Base-by-base conservation (phyloP, 164 flowering plant species). In the Nelumbo lutea region DNA sequence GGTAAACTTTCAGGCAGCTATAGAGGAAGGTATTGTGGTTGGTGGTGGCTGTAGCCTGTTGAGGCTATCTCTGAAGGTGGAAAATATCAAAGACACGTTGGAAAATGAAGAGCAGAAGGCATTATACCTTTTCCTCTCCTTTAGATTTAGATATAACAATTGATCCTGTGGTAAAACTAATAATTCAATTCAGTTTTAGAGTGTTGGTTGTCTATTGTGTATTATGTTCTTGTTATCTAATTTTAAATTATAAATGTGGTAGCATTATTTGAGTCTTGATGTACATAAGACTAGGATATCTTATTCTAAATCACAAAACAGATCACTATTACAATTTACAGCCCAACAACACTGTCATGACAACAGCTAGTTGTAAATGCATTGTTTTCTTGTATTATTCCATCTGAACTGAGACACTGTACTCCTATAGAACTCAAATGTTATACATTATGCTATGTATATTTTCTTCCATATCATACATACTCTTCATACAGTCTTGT, bases 21-120 rank as follows among this genome's bases (percentile, higher is more conserved):
- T 93, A 68, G 98, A 93, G 68, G 97, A 93, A 85, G 98, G 98
- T 61, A 76, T 91, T 68, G 98, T 93, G 61, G 91, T 90, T 71
- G 98, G 98, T 52, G 98, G 98, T 62, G 98, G 96, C 50, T 93
- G 97, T 76, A 69, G 85, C 76, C 85, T 91, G 38, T 76, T 91
- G 68, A 81, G 98, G 78, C 78, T 93, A 42, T 87, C 96, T 1
- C 56, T 67, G 58, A 91, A 84, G 83, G 81, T 91, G 64, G 96
- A 89, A 62, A 62, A 47, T 3, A 82, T 93, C 69, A 91, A 86
- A 79, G 77, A 86, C 47, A 8, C 46, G 40, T 63, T 93, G 72
- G 94, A 87, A 14, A 93, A 88, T 81, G 93, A 86, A 67, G 97
- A 93, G 71, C 92, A 91, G 64, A 86, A 85, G 91, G 96, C 83